Base-by-base conservation (phyloP, 129 eudicot species). In the Apium graveolens region DNA sequence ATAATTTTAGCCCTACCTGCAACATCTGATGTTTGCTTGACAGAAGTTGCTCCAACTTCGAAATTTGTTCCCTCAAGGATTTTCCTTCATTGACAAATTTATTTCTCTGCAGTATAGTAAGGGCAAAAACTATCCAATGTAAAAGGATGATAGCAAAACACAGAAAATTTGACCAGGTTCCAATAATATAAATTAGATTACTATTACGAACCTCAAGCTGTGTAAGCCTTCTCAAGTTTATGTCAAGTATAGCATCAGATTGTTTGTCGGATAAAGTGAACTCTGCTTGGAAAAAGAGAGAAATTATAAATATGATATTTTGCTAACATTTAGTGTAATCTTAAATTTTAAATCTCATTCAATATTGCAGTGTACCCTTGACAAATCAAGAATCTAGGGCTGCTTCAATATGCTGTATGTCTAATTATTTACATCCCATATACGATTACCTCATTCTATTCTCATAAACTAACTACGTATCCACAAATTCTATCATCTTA, bases 181-280 rank as follows among this genome's bases (percentile, higher is more conserved):
- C 2, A 31, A 29, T 27, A 24, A 42, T 5, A 55, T 35, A 27
- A 37, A 77, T 39, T 69, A 51, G 37, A 44, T n/a, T 68, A 32
- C 79, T 35, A 18, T 45, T 31, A 53, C 74, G 42, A 63, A 92
- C 97, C 97, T 96, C 99, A 55, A 96, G 97, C 74, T 76, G 62
- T 78, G 99, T 92, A 79, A 96, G 97, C 86, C 86, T 87, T 76
- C 99, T 83, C 82, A 96, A 85, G 84, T 90, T 90, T 18, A 92
- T 92, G 86, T 92, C 97, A 84, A 96, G 75, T 83, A 96, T 90
- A 27, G 99, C 96, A 73, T 92, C 97, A 34, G 99, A 95, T 89
- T 96, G 99, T 86, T 96, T 96, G 75, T 92, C 97, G 73, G 97
- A 85, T 81, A 96, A 86, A 74, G 81, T 82, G 60, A 90, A 90